A percentile compares a stretch with the other conserved stretches of the same genome.
Conservation (phyloP, 108 stramenopile species). For the Cyclotella choctawhatcheeana region DNA sequence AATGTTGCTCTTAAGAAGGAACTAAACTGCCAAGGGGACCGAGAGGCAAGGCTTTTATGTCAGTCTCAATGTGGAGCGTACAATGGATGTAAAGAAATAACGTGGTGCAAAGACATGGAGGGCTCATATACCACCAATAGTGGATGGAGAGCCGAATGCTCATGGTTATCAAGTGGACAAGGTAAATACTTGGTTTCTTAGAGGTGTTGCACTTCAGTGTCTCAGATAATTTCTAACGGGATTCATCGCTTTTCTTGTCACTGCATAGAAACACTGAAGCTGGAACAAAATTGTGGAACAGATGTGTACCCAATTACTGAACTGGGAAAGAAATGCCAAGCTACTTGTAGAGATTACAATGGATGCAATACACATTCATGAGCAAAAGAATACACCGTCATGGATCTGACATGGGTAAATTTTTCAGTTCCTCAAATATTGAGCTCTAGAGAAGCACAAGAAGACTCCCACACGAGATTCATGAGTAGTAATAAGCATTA, state of each 20-base stretch:
- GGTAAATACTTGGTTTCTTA: slow-evolving; percentile 5
- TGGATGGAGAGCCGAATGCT: slow-evolving; percentile 38
- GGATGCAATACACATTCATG: slow-evolving; percentile 15
- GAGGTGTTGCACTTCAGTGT: not conserved
- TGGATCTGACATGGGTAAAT: too few species aligned
- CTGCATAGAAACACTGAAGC: slow-evolving; percentile 13
- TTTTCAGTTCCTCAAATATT: too few species aligned
- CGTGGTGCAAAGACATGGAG: slow-evolving; percentile 33
- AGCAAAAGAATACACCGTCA: not conserved
- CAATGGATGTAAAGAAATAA: slow-evolving; percentile 38
- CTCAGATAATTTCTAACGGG: too few species aligned
- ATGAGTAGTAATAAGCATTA: too few species aligned
- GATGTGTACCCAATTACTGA: slow-evolving; percentile 31
- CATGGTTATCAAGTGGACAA: slow-evolving; percentile 36
- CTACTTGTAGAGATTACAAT: slow-evolving; percentile 22
- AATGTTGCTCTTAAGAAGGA: slow-evolving; percentile 39
- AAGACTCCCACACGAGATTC: too few species aligned
- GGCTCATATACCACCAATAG: slow-evolving; percentile 36
- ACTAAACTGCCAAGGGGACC: slow-evolving; percentile 35
- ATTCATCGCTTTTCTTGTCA: not conserved
- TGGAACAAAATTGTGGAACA: slow-evolving; percentile 45
- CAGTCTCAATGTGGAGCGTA: slow-evolving; percentile 30
- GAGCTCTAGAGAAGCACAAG: too few species aligned
- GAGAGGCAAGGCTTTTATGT: slow-evolving; percentile 30
- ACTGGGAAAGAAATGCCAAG: slow-evolving; percentile 35